phyloP scores from a whole-genome alignment of 208 protist species.

The Leishmania gerbilli region DNA sequence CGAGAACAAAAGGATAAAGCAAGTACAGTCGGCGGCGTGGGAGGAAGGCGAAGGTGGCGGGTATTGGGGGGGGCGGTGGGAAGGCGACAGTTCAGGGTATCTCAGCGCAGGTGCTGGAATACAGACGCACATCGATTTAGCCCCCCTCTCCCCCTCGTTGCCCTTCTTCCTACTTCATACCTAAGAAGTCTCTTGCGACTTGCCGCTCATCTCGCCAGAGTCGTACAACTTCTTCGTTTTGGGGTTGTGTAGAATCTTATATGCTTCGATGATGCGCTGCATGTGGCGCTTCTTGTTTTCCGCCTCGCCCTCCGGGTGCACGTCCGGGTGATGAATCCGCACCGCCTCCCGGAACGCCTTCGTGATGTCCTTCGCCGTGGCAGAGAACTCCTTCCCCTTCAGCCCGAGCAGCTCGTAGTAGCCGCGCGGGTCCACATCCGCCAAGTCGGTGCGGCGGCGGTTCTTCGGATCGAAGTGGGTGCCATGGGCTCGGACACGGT shows the following conservation, averaged over 20 bases:
- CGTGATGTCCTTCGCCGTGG: conserved; percentile 82
- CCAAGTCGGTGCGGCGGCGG: conserved; percentile 76
- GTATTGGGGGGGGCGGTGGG: not conserved
- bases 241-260: conserved; percentile 79
- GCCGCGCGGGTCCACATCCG: conserved; percentile 82
- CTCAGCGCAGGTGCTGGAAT: not conserved
- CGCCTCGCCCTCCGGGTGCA: conserved; percentile 40
- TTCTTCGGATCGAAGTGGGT: conserved; percentile 67
- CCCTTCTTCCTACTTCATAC: not conserved
- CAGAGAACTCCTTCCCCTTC: conserved; percentile 69
- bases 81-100: not conserved
- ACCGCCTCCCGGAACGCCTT: conserved; percentile 78
- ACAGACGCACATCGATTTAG: not conserved
- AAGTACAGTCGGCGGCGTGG: not conserved
- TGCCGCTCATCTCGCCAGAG: conserved; percentile 50
- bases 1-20: not conserved
- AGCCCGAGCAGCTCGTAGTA: conserved; percentile 88
- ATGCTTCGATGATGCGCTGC: conserved; percentile 85
- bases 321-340: conserved; percentile 77
- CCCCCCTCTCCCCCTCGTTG: not conserved
- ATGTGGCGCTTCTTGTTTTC: conserved; percentile 69
- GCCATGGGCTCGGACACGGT: conserved; percentile 51
- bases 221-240: conserved; percentile 80
- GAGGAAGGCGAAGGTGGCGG: not conserved
- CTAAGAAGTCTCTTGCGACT: conserved; percentile 20